Base-by-base conservation (phyloP, 352 stramenopile species). In the Globisporangium yorkense region DNA sequence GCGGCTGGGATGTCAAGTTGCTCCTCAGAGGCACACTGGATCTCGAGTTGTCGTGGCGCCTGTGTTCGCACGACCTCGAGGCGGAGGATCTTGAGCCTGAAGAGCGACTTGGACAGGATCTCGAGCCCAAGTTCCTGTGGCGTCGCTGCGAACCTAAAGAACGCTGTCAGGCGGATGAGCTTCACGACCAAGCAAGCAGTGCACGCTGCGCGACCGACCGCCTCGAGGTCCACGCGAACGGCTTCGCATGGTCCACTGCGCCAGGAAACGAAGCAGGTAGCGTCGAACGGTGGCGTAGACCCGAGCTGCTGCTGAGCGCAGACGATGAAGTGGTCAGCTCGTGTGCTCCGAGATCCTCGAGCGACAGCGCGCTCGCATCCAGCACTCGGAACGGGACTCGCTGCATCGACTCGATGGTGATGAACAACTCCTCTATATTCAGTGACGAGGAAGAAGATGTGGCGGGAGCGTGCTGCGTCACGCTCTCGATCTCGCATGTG, bases 51-150 rank as follows among this genome's bases (percentile, higher is more conserved):
- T 2, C 45, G 39, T 16, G 59, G 53, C 15, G 47, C 29, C 3
- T 56, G 46, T 3, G 6, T 29, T 2, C 29, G 71, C 10, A 37
- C 51, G 54, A 52, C 46, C 3, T 35, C 20, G 12, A 61, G 20
- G 2, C 51, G 51, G 5, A 61, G 53, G 44, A 40, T 24, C 24
- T 59, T 58, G n/a, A 70, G 21, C 9, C 15, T 31, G 45, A 37
- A 57, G 0, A 31, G 16, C 7, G 31, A 29, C 21, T 40, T 31
- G 33, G 50, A 47, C 24, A 65, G 57, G 24, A 68, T 21, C 24
- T 65, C 37, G 9, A 68, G 35, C 5, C 62, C 62, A 20, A 68
- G 29, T 16, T 68, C 57, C 24, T 68, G 62, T 3, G 57, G 57
- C 7, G 35, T 58, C 18, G 13, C 9, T 21, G 35, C 21, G 12